These are phyloP conservation scores for Pythium aquatile DNA, from an alignment of 352 stramenopile genomes.

Conservation along the genomic window DNA sequence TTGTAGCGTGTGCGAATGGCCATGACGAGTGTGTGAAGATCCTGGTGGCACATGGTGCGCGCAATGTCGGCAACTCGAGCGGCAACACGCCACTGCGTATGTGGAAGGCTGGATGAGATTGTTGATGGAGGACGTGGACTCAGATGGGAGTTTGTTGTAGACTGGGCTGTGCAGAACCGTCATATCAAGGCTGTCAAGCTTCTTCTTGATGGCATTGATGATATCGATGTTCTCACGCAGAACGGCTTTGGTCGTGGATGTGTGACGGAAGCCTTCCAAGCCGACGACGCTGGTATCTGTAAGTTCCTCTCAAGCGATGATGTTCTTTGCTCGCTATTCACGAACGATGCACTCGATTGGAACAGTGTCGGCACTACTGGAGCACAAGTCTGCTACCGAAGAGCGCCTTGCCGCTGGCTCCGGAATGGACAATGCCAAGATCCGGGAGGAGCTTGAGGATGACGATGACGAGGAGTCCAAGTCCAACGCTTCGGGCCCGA, in stretches of 20 bases:
- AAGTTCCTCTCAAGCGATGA: conserved; percentile 15
- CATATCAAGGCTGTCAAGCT: conserved; percentile 79
- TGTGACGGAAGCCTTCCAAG: conserved; percentile 82
- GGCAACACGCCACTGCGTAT: conserved; percentile 80
- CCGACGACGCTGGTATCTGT: conserved; percentile 85
- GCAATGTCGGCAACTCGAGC: conserved; percentile 65
- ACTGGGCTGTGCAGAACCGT: conserved; percentile 88
- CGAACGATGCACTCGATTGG: not conserved
- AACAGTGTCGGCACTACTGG: conserved; percentile 66
- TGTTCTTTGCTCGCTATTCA: not conserved
- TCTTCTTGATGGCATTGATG: conserved; percentile 55
- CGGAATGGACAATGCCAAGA: conserved; percentile 63
- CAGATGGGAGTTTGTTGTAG: conserved; percentile 26
- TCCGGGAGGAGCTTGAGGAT: conserved; percentile 63
- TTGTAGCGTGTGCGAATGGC: conserved; percentile 75
- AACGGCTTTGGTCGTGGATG: conserved; percentile 82
- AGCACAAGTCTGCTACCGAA: conserved; percentile 78
- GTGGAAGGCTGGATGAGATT: conserved; percentile 5
- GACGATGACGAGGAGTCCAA: conserved; percentile 35
- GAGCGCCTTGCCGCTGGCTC: conserved; percentile 70
- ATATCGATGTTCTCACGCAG: conserved; percentile 81
- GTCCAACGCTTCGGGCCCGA: conserved; percentile 27
- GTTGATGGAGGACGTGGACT: not conserved
- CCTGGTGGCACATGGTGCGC: conserved; percentile 50
- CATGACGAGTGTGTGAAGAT: conserved; percentile 61